A percentile compares a stretch with the other conserved stretches of the same genome.
phyloP scores from a whole-genome alignment of 1,284 basidiomycete species.

The Ganoderma resinaceum region DNA sequence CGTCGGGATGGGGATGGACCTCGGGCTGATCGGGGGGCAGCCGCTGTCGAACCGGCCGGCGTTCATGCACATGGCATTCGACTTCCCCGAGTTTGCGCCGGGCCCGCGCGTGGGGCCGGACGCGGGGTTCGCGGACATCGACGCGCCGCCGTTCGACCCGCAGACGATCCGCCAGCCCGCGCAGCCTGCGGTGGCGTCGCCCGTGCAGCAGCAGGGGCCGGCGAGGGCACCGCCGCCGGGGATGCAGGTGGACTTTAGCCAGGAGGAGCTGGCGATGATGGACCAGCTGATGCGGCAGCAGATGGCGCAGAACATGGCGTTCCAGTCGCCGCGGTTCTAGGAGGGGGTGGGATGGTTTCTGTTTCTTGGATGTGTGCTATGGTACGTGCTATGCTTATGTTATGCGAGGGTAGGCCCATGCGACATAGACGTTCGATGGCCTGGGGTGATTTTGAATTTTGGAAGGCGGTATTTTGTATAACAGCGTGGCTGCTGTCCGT shows the following conservation, averaged over 20 bases:
- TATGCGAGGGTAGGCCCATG: not conserved
- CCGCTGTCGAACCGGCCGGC: slow-evolving; percentile 34
- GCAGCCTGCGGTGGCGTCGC: slow-evolving; percentile 6
- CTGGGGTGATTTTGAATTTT: not conserved
- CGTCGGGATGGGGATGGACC: slow-evolving; percentile 34
- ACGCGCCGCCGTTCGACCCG: slow-evolving; percentile 25
- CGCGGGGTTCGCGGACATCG: slow-evolving; percentile 28
- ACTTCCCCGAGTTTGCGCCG: slow-evolving; percentile 32
- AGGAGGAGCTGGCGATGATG: slow-evolving; percentile 40
- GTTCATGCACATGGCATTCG: slow-evolving; percentile 33
- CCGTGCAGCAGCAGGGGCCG: slow-evolving; percentile 8
- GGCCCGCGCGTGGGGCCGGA: slow-evolving; percentile 9
- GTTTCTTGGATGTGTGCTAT: not conserved
- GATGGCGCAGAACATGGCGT: slow-evolving; percentile 18
- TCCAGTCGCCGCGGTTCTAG: slow-evolving; percentile 13
- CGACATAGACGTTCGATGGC: slow-evolving; percentile 1
- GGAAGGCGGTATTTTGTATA: slow-evolving; percentile 7
- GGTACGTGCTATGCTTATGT: not conserved
- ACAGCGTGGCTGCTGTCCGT: not conserved
- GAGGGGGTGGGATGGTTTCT: not conserved
- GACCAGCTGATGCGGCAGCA: slow-evolving; percentile 39
- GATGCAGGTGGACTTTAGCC: slow-evolving; percentile 36
- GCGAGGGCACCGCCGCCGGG: slow-evolving; percentile 19
- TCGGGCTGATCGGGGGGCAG: slow-evolving; percentile 33
- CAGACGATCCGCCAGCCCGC: not conserved